Percentiles rank a stretch among this genome's conserved stretches.
Evolutionary conservation across 169 alveolate genomes (phyloP).

Genomic region (Babesia bovis): DNA sequence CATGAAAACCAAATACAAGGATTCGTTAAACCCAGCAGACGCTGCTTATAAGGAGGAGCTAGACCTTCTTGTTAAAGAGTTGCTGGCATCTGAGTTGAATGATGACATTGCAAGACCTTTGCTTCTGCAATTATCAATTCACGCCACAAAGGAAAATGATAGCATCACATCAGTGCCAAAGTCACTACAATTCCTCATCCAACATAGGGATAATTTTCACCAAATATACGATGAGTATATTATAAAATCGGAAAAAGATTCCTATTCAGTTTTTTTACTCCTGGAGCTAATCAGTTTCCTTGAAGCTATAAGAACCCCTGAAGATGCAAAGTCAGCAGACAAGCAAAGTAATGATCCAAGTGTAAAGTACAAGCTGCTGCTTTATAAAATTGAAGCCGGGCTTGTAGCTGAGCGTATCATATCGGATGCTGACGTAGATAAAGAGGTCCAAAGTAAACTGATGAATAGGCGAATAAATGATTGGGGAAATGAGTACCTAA

Average conservation of each 20-base stretch:
- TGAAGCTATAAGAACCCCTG: slow-evolving; percentile 39
- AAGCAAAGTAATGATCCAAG: not conserved
- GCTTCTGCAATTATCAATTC: slow-evolving; percentile 36
- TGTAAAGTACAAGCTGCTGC: slow-evolving; percentile 23
- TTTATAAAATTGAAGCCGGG: slow-evolving; percentile 57
- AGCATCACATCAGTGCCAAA: slow-evolving; percentile 64
- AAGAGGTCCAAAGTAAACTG: slow-evolving; percentile 15
- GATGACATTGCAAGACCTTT: slow-evolving; percentile 29
- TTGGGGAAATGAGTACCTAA: slow-evolving; percentile 67
- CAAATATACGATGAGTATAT: slow-evolving; percentile 31
- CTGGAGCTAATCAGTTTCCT: slow-evolving; percentile 65
- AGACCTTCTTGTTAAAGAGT: slow-evolving; percentile 40
- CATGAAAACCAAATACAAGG: slow-evolving; percentile 38
- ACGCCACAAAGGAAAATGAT: slow-evolving; percentile 46
- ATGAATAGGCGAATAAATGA: slow-evolving; percentile 45
- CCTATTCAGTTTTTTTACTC: slow-evolving; percentile 33
- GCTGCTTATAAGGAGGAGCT: slow-evolving; percentile 65
- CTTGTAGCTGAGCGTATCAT: slow-evolving; percentile 43
- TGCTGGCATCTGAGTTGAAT: slow-evolving; percentile 12
- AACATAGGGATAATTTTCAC: slow-evolving; percentile 45
- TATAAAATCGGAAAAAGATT: not conserved
- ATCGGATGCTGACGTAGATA: slow-evolving; percentile 4
- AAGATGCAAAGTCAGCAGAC: not conserved
- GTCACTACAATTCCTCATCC: slow-evolving; percentile 62
- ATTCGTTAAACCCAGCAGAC: slow-evolving; percentile 51